Conservation (phyloP, 179 eudicot species). For the Silene noctiflora region DNA sequence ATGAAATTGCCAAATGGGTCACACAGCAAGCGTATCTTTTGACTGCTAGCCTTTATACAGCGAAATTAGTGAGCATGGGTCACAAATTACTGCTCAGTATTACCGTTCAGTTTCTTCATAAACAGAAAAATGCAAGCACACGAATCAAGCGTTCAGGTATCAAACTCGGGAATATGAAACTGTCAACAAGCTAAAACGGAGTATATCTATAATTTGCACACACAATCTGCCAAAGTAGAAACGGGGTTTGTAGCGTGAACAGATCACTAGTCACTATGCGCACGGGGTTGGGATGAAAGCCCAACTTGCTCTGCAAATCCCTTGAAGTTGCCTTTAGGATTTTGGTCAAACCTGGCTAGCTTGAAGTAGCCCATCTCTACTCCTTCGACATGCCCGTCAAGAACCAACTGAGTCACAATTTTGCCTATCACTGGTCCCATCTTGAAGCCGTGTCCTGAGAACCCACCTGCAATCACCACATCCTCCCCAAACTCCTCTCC, state of each 20-base stretch:
- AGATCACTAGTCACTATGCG: not conserved
- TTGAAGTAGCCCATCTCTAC: conserved; percentile 53
- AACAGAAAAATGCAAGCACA: not conserved
- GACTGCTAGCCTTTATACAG: not conserved
- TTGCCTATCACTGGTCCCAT: conserved; percentile 77
- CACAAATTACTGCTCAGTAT: not conserved
- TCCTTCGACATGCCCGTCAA: conserved; percentile 44
- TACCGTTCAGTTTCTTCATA: not conserved
- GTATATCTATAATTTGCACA: not conserved
- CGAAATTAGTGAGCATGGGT: not conserved
- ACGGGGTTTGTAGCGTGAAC: not conserved
- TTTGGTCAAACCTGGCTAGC: conserved; percentile 55
- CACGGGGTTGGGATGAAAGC: not conserved
- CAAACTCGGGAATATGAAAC: not conserved
- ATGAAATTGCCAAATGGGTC: too few species aligned
- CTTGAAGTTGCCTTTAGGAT: conserved; percentile 61
- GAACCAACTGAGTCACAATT: conserved; percentile 50
- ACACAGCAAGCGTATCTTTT: not conserved
- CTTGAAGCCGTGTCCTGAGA: conserved; percentile 97
- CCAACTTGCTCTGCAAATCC: conserved; percentile 46
- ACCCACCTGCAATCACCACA: conserved; percentile 75
- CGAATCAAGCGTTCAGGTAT: not conserved
- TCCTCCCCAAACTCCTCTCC: conserved; percentile 65
- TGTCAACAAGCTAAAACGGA: not conserved
- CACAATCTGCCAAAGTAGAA: not conserved